Conservation (phyloP, 2,329 filamentous ascomycete species). For the Penicillium psychrosexuale region DNA sequence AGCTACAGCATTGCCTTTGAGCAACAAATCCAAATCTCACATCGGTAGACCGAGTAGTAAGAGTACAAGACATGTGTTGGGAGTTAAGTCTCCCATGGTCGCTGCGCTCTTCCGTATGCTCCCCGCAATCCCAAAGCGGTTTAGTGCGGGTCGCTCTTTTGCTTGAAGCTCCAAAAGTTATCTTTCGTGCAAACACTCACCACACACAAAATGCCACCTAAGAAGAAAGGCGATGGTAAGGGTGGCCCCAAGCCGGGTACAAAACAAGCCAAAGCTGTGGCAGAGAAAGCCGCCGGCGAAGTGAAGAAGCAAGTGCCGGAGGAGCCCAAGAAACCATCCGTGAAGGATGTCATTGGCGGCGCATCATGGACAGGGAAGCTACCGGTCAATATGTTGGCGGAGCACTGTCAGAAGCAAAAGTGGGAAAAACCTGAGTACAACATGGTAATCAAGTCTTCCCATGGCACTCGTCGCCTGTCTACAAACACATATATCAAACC, state of each 20-base stretch:
- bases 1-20: neutral
- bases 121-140: conserved; percentile 27
- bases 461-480: neutral
- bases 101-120: conserved; percentile 1
- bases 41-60: neutral
- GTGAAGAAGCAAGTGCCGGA: conserved; percentile 35
- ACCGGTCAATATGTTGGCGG: conserved; percentile 86
- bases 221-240: conserved; percentile 41
- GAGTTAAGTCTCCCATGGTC: neutral
- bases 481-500: neutral
- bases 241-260: conserved; percentile 41
- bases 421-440: conserved; percentile 94
- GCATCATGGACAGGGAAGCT: conserved; percentile 97
- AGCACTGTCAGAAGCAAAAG: conserved; percentile 92
- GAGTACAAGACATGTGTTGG: neutral
- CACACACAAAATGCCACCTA: conserved; percentile 37
- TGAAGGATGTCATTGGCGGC: conserved; percentile 80
- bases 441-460: conserved; percentile 52
- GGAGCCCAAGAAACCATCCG: conserved; percentile 58
- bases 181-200: conserved; percentile 5
- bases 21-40: neutral
- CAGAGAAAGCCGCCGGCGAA: conserved; percentile 31
- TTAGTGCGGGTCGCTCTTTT: conserved; percentile 32
- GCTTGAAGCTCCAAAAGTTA: conserved; percentile 13
- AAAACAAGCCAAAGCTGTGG: conserved; percentile 41